phyloP scores from a whole-genome alignment of 371 early-diverging fungal species.

The Mucor velutinosus region DNA sequence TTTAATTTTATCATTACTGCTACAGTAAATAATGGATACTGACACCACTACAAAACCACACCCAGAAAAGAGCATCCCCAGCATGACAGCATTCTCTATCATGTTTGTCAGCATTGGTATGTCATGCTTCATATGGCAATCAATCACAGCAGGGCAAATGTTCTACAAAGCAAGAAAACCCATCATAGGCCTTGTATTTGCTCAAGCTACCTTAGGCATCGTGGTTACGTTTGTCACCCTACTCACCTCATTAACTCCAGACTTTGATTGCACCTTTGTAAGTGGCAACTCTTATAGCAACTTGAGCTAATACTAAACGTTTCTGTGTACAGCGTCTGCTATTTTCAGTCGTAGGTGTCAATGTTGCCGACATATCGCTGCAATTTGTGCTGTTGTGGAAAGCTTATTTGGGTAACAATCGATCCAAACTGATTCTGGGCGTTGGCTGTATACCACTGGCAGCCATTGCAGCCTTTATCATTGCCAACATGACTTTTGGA shows the following conservation, averaged over 20 bases:
- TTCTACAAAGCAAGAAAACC: conserved; percentile 39
- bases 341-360: conserved; percentile 48
- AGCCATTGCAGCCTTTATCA: conserved; percentile 35
- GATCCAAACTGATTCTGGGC: conserved; percentile 33
- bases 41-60: not conserved
- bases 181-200: conserved; percentile 35
- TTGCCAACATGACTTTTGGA: conserved; percentile 38
- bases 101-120: conserved; percentile 48
- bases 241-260: conserved; percentile 25
- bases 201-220: conserved; percentile 39
- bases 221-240: conserved; percentile 41
- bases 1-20: not conserved
- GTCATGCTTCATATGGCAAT: conserved; percentile 50
- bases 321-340: conserved; percentile 25
- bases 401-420: conserved; percentile 47
- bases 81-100: conserved; percentile 32
- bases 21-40: not conserved
- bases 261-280: conserved; percentile 45
- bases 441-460: conserved; percentile 36
- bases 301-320: not conserved
- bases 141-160: conserved; percentile 33
- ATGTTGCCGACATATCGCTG: conserved; percentile 39
- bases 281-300: conserved; percentile 1
- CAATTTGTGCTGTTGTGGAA: conserved; percentile 49
- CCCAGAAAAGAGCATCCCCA: not conserved